Percentiles rank a stretch among this genome's conserved stretches.
phyloP scores from a whole-genome alignment of 148 eudicot species.

The Heliosperma pusillum region DNA sequence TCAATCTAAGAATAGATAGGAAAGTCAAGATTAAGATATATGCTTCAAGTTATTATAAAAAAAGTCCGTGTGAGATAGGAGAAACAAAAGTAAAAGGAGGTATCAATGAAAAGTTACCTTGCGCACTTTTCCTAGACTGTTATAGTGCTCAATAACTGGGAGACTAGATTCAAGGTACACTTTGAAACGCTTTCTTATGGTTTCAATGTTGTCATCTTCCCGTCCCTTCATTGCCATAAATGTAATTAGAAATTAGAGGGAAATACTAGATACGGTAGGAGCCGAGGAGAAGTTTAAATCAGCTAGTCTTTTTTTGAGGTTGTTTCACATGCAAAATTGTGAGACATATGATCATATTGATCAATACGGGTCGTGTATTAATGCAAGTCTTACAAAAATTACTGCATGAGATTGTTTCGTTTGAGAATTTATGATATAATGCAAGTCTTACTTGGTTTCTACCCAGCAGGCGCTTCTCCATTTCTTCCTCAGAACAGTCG shows the following conservation, averaged over 20 bases:
- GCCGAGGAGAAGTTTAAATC: not conserved
- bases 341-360: not conserved
- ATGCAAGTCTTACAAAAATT: not conserved
- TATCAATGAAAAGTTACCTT: slow-evolving; percentile 25
- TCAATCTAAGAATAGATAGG: slow-evolving; percentile 47
- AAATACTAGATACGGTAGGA: not conserved
- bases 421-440: too few species aligned
- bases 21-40: not conserved
- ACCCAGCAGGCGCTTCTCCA: slow-evolving; percentile 75
- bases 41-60: not conserved
- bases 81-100: not conserved
- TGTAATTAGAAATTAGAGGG: not conserved
- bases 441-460: slow-evolving; percentile 62
- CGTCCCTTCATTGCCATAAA: slow-evolving; percentile 31
- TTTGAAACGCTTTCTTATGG: slow-evolving; percentile 47
- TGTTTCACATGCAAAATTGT: too few species aligned
- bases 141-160: slow-evolving; percentile 40
- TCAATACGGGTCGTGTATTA: not conserved
- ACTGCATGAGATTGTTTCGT: too few species aligned
- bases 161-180: slow-evolving; percentile 47
- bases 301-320: too few species aligned
- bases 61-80: not conserved
- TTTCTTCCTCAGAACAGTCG: slow-evolving; percentile 80
- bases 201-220: slow-evolving; percentile 48
- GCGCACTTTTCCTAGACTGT: slow-evolving; percentile 32